Conservation (phyloP, 768 basidiomycete species). For the Leccinum variicolor region DNA sequence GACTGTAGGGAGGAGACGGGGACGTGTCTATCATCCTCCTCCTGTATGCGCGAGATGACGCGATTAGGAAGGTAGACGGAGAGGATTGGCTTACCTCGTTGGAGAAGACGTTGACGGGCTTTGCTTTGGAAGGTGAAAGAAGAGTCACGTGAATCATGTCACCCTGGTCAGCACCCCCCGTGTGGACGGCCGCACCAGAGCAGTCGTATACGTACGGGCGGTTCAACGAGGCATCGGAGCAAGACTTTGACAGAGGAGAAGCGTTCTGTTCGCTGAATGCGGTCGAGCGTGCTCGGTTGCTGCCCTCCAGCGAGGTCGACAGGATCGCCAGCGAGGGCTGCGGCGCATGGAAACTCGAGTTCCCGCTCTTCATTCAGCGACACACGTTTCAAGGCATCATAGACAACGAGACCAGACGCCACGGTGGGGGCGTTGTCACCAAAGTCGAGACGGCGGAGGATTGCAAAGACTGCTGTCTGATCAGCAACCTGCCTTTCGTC, state of each 20-base stretch:
- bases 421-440: constrained; percentile 27
- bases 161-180: constrained; percentile 33
- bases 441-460: constrained; percentile 38
- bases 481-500: constrained; percentile 59
- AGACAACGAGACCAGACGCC: constrained; percentile 31
- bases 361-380: constrained; percentile 1
- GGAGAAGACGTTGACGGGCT: constrained; percentile 59
- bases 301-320: constrained; percentile 53
- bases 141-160: constrained; percentile 5
- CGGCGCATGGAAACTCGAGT: constrained; percentile 52
- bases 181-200: constrained; percentile 62
- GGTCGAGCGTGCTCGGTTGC: constrained; percentile 39
- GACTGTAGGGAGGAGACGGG: neutral
- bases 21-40: constrained; percentile 54
- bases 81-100: constrained; percentile 49
- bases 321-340: constrained; percentile 45
- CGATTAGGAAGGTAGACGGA: neutral
- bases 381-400: constrained; percentile 44
- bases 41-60: constrained; percentile 30
- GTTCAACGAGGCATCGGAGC: constrained; percentile 52
- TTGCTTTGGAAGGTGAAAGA: constrained; percentile 31
- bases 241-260: constrained; percentile 51
- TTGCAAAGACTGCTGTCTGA: constrained; percentile 51
- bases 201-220: constrained; percentile 45
- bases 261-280: constrained; percentile 45